Base-by-base conservation (phyloP, 352 stramenopile species). In the Phytophthora pistaciae region DNA sequence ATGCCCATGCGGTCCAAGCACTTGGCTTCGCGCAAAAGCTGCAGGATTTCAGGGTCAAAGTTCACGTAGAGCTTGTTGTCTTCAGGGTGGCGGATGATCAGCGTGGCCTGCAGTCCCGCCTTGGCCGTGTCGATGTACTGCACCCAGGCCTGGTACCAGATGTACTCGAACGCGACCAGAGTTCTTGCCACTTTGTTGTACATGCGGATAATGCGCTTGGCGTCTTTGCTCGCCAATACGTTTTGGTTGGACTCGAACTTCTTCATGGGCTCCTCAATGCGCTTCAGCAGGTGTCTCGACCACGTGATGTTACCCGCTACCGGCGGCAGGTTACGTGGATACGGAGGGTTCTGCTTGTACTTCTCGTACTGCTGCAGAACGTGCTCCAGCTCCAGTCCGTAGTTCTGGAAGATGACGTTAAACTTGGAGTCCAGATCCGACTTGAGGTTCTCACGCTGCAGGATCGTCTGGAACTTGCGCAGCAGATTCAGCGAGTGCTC, bases 351-450 rank as follows among this genome's bases (percentile, higher is more conserved):
- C 61, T 99, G 94, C 74, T 99, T 99, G 79, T 99, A 93, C 71
- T 99, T 99, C 56, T 99, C 97, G 70, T 99, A 99, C 54, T 99
- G 93, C 75, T 99, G 92, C 55, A 99, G 88, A 3, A 99, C 97
- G 66, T 99, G 95, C 79, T 99, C 97, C 2, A 99, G 89, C 70
- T 99, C 98, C 21, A 98, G 75, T 5, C 97, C 97, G 68, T 99
- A 99, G 75, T 99, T 99, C 76, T 99, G 96, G 72, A 98, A 99
- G 63, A 99, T 99, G 50, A 99, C 97, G 77, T 99, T 99, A 55
- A 99, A 97, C 78, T 99, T 99, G 23, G 95, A 99, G 77, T 99
- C 97, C 21, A 99, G 72, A 71, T 99, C 98, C 3, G 92, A 97
- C 69, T 99, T 99, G n/a, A 99, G 88, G 58, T 97, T 98, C 64